Evolutionary conservation across 345 rosid species (phyloP), one percentile per base, ranked within the genome.

Genomic region (Brassica incana): DNA sequence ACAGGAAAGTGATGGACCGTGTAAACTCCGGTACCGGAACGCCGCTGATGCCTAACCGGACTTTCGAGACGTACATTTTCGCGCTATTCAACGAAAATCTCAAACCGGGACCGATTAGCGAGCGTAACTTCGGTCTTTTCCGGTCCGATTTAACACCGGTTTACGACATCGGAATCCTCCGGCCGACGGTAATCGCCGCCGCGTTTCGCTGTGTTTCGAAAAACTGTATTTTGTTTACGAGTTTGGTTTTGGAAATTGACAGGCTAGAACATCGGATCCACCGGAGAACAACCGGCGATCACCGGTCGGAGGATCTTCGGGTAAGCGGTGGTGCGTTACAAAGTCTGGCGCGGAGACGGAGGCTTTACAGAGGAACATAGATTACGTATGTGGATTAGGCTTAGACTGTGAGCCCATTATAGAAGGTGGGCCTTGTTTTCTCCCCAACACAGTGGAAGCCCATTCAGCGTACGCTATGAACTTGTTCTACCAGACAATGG

Each of bases 51-150:
- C 94, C 94, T 0, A 89, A 91, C 71, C 79, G 95, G 74, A 91
- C 88, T 1, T 91, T 95, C 20, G 99, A 92, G 83, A 87, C 97
- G 3, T 95, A 90, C 84, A 88, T 95, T 8, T 95, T 95, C 74
- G 91, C 90, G 0, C 89, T 95, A 8, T 95, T 95, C 82, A 89
- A 95, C n/a, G 97, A 95, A 67, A 64, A 95, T 79, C 90, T 91
- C 60, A 95, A 95, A 85, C 78, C 87, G 0, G 97, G 99, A 6
- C 93, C 99, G 0, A 77, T 85, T 0, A 80, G 84, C 18, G 97
- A 92, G 85, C 81, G 94, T 64, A 86, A 91, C 45, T 95, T 92
- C 64, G 95, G 97, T 0, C 80, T 92, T 36, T 92, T 95, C 88
- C 65, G 59, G 43, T 85, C 92, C 0, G 88, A 95, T 73, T 56